Evolutionary conservation across 176 grass and related monocot species (phyloP), one percentile per base, ranked within the genome.

Genomic region (Triticum turgidum): DNA sequence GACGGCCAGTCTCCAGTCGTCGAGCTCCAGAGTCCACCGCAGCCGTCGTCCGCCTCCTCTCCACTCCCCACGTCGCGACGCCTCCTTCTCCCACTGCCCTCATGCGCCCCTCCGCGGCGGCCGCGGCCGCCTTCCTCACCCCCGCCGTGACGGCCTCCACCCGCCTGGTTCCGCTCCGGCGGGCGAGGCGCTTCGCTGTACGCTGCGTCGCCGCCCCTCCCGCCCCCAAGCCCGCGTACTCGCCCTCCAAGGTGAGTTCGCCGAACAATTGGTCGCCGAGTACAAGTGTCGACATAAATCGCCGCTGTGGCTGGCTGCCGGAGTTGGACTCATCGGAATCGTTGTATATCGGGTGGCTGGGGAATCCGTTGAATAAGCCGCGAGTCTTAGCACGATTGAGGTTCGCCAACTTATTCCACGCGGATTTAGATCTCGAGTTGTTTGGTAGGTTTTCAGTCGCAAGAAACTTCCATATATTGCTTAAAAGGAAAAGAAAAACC

Each of bases 131-230:
- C 83, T 82, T 89, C 78, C 42, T 86, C 68, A 33, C 61, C 13
- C 84, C 88, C 20, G 21, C 84, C 38, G 30, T 78, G 51, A 61
- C 84, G 45, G 81, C 65, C 66, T 17, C 80, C 47, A 52, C 13
- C 42, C 85, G 51, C 61, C 52, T 61, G 22, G 68, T 83, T n/a
- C 68, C 74, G 25, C 78, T 69, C 79, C 80, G 77, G 42, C 61
- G 49, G 18, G 62, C 82, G 78, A 88, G 45, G 74, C 61, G 61
- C 52, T 70, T 89, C 87, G 88, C 82, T 22, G 77, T 96, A 61
- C 90, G 87, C 70, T 87, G 90, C 80, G 82, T 98, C 86, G 88
- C 90, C 80, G 92, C 92, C 24, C 86, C 93, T 85, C 80, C 90
- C 10, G 39, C 67, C n/a, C 45, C 91, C 78, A 80, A 81, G 64